Conservation (phyloP, 169 alveolate species). For the Condylostoma magnum region DNA sequence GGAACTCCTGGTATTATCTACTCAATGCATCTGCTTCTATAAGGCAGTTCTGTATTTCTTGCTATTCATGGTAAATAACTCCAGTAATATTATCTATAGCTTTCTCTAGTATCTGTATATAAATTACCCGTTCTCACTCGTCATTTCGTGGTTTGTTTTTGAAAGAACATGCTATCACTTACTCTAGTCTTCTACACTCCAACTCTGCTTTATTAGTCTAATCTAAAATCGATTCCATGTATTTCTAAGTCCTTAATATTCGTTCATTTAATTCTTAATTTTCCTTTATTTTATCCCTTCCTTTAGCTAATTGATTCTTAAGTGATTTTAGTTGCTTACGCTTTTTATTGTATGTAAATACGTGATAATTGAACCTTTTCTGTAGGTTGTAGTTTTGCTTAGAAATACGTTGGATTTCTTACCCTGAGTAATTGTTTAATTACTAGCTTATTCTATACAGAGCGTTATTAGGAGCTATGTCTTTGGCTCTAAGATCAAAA, state of each 20-base stretch:
- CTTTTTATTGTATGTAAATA: background rate
- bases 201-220: slow-evolving; percentile 12
- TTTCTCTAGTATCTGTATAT: slow-evolving; percentile 14
- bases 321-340: background rate
- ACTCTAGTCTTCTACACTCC: slow-evolving; percentile 1
- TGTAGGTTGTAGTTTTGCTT: slow-evolving; percentile 9
- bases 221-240: slow-evolving; percentile 11
- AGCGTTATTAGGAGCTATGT: slow-evolving; percentile 9
- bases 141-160: slow-evolving; percentile 24
- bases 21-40: background rate
- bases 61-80: background rate
- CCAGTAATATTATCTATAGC: slow-evolving; percentile 7
- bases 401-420: background rate
- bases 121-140: background rate
- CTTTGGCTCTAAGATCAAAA: slow-evolving; percentile 5
- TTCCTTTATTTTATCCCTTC: slow-evolving; percentile 7
- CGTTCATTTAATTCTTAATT: background rate
- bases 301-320: slow-evolving; percentile 12
- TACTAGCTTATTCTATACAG: background rate
- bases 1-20: background rate
- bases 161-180: slow-evolving; percentile 2
- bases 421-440: background rate
- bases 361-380: background rate
- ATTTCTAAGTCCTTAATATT: background rate
- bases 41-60: background rate